These are phyloP conservation scores for Tylopilus cervinicoccineus DNA, from an alignment of 768 basidiomycete species.

Conservation along the genomic window DNA sequence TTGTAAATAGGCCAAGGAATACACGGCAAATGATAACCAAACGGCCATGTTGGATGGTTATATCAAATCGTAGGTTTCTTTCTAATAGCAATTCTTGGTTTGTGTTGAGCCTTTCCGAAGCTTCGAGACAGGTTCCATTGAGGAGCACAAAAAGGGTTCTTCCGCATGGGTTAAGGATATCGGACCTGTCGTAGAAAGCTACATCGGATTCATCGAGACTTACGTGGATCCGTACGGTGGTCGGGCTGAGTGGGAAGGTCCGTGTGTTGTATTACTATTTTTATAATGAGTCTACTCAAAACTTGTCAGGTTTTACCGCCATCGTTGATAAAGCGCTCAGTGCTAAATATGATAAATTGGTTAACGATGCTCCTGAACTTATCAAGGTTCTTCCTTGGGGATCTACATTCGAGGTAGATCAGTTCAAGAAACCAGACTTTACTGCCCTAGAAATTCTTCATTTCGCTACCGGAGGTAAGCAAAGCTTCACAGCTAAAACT, in stretches of 20 bases:
- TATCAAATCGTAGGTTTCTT: slow-evolving; percentile 59
- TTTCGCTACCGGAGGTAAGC: slow-evolving; percentile 81
- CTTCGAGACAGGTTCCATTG: slow-evolving; percentile 74
- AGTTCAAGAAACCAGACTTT: slow-evolving; percentile 85
- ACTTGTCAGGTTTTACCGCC: slow-evolving; percentile 70
- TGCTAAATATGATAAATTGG: slow-evolving; percentile 75
- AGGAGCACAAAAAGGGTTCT: slow-evolving; percentile 75
- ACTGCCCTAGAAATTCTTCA: slow-evolving; percentile 78
- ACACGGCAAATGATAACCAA: slow-evolving; percentile 71
- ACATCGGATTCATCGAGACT: slow-evolving; percentile 84
- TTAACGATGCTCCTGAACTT: slow-evolving; percentile 70
- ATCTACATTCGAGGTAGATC: slow-evolving; percentile 56
- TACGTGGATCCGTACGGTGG: slow-evolving; percentile 88
- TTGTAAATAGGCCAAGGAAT: slow-evolving; percentile 58
- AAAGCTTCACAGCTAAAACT: slow-evolving; percentile 6
- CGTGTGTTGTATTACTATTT: slow-evolving; percentile 1
- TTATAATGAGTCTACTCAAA: background rate
- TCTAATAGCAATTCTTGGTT: background rate
- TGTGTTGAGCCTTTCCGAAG: slow-evolving; percentile 21
- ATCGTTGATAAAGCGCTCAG: slow-evolving; percentile 83
- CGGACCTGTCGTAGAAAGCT: slow-evolving; percentile 84
- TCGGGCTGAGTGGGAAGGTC: slow-evolving; percentile 93
- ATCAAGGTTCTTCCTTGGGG: slow-evolving; percentile 88
- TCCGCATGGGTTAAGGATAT: slow-evolving; percentile 83
- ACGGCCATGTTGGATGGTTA: slow-evolving; percentile 72